Conservation (phyloP, 108 stramenopile genomes). For the Cyclostephanos invisitatus region DNA sequence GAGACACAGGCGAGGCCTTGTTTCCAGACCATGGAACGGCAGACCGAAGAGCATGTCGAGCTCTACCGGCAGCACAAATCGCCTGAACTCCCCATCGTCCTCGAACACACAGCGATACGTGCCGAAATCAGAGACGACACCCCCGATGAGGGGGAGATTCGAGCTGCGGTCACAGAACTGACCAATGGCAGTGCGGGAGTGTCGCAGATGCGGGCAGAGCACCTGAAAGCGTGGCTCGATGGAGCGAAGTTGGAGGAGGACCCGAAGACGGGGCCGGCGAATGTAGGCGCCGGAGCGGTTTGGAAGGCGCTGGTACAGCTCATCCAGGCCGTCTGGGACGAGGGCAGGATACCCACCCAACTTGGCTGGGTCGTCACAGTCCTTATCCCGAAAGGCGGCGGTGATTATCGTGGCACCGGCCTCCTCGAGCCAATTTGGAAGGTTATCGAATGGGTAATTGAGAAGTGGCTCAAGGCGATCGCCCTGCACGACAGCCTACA, state of each 20-base stretch:
- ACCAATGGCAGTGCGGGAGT: conserved; percentile 11
- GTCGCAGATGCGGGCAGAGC: conserved; percentile 16
- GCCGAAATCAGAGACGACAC: background rate
- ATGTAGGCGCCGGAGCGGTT: background rate
- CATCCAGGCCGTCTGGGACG: too few species aligned
- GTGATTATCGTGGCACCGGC: too few species aligned
- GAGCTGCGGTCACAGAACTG: background rate
- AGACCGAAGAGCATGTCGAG: background rate
- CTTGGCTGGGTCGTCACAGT: too few species aligned
- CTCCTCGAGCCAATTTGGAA: background rate
- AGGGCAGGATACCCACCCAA: too few species aligned
- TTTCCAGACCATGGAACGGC: too few species aligned
- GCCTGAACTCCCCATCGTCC: background rate
- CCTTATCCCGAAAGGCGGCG: too few species aligned
- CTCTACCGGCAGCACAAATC: too few species aligned
- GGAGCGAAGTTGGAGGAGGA: background rate
- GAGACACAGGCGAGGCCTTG: too few species aligned
- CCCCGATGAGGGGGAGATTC: background rate
- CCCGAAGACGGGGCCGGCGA: background rate
- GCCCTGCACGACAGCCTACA: too few species aligned
- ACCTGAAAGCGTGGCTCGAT: conserved; percentile 15
- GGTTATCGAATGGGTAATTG: too few species aligned
- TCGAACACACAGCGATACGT: background rate
- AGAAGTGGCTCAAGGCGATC: too few species aligned
- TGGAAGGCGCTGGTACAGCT: background rate